Percentiles rank a stretch among this genome's conserved stretches.
phyloP scores from a whole-genome alignment of 306 rosid genomes.

The Bauhinia variegata region DNA sequence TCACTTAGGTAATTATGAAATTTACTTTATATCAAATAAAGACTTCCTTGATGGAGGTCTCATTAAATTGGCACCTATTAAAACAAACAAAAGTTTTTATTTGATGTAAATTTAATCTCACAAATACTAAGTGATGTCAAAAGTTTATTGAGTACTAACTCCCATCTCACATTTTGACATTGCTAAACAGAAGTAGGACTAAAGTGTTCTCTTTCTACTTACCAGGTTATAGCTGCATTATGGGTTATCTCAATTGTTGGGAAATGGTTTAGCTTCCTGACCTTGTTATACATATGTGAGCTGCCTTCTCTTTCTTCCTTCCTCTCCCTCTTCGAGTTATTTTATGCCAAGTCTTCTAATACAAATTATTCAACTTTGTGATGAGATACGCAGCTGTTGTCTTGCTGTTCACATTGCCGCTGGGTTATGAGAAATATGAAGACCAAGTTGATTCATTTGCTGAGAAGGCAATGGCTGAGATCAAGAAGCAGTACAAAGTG shows the following conservation, averaged over 20 bases:
- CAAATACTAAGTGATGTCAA: too few species aligned
- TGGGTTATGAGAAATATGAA: conserved; percentile 75
- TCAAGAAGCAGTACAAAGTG: conserved; percentile 81
- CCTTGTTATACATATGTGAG: conserved; percentile 75
- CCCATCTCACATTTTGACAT: too few species aligned
- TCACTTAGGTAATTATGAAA: too few species aligned
- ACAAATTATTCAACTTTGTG: conserved; percentile 29
- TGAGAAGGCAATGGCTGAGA: conserved; percentile 73
- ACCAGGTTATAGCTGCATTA: conserved; percentile 63
- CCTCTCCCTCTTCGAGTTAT: neutral
- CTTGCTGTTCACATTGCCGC: conserved; percentile 70
- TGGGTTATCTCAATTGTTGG: conserved; percentile 76
- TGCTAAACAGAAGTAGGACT: neutral
- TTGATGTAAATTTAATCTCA: too few species aligned
- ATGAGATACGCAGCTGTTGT: conserved; percentile 54
- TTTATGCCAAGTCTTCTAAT: conserved; percentile 35
- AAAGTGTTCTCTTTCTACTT: conserved; percentile 2
- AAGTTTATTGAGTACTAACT: too few species aligned
- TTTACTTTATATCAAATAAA: too few species aligned
- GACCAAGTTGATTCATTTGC: conserved; percentile 71
- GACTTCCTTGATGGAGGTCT: too few species aligned
- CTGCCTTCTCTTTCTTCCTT: conserved; percentile 3
- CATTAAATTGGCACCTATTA: too few species aligned
- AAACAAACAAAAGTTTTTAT: too few species aligned
- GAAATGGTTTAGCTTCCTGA: conserved; percentile 70